These are phyloP conservation scores for Ceratocystis colombiana DNA, from an alignment of 2,329 filamentous ascomycete genomes.

Conservation along the genomic window DNA sequence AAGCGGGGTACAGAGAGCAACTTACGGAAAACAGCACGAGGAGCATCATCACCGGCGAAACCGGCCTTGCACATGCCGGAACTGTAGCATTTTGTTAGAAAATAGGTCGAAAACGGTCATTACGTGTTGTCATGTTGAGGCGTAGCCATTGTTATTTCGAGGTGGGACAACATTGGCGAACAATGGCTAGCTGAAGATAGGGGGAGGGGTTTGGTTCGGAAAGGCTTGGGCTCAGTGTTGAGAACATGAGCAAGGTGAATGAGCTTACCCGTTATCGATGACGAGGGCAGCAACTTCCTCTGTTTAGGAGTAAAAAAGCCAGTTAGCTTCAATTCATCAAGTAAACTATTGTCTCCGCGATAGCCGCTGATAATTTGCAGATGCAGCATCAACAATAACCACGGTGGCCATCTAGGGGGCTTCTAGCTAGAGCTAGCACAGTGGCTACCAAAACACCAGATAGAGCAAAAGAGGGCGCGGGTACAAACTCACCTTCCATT, in stretches of 20 bases:
- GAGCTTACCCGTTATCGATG: conserved; percentile 99
- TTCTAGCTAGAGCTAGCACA: conserved; percentile 16
- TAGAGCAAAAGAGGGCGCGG: conserved; percentile 7
- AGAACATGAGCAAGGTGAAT: conserved; percentile 32
- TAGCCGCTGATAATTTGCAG: neutral
- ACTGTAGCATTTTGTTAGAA: conserved; percentile 42
- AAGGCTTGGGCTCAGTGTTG: conserved; percentile 30
- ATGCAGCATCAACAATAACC: neutral
- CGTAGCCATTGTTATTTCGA: conserved; percentile 6
- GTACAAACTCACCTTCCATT: conserved; percentile 59
- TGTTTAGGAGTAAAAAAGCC: conserved; percentile 34
- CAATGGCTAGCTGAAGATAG: conserved; percentile 24
- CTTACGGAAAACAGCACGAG: conserved; percentile 99
- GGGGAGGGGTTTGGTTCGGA: conserved; percentile 21
- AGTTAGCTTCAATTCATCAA: conserved; percentile 9
- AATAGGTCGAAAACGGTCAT: conserved; percentile 5
- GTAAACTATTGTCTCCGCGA: neutral
- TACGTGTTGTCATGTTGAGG: neutral
- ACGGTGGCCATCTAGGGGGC: neutral
- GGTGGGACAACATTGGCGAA: conserved; percentile 2
- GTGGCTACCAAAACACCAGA: conserved; percentile 20
- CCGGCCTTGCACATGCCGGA: conserved; percentile 99
- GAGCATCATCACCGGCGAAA: conserved; percentile 99
- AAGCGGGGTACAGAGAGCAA: conserved; percentile 51
- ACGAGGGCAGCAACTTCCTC: conserved; percentile 99